Percentiles rank a stretch among this genome's conserved stretches.
phyloP scores from a whole-genome alignment of 2,329 filamentous ascomycete genomes.

The Fusarium paranaense region DNA sequence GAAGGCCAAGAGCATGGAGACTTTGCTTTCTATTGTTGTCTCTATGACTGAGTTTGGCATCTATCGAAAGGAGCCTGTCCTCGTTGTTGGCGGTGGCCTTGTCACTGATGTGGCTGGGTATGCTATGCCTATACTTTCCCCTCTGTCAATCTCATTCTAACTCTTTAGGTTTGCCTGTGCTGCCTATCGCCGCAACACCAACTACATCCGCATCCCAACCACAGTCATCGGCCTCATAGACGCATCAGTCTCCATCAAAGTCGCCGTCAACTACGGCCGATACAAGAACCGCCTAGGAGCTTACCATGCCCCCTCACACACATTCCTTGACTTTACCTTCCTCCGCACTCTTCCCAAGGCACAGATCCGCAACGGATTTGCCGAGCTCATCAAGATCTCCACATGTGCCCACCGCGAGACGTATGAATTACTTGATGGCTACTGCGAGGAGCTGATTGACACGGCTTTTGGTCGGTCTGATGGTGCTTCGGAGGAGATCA shows the following conservation, averaged over 20 bases:
- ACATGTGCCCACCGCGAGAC: constrained; percentile 75
- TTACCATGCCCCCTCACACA: constrained; percentile 78
- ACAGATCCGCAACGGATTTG: constrained; percentile 79
- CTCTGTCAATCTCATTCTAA: background rate
- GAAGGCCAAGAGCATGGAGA: constrained; percentile 80
- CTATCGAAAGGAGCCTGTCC: constrained; percentile 74
- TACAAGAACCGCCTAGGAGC: constrained; percentile 81
- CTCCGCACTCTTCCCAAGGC: constrained; percentile 74
- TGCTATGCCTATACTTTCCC: constrained; percentile 45
- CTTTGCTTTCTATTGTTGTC: constrained; percentile 75
- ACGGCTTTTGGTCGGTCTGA: constrained; percentile 73
- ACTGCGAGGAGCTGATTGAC: constrained; percentile 75
- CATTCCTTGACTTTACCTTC: constrained; percentile 80
- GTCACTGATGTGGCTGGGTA: constrained; percentile 82
- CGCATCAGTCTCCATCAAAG: constrained; percentile 80
- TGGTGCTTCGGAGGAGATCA: constrained; percentile 65
- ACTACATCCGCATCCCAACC: constrained; percentile 79
- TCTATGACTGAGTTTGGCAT: constrained; percentile 81
- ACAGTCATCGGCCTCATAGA: constrained; percentile 82
- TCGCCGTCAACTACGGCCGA: constrained; percentile 81
- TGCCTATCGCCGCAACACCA: constrained; percentile 77
- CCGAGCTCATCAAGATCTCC: constrained; percentile 81
- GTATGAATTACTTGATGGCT: constrained; percentile 75
- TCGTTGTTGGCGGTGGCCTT: constrained; percentile 75
- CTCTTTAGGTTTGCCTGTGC: constrained; percentile 73